Conservation (phyloP, 345 rosid species). For the Acer negundo region DNA sequence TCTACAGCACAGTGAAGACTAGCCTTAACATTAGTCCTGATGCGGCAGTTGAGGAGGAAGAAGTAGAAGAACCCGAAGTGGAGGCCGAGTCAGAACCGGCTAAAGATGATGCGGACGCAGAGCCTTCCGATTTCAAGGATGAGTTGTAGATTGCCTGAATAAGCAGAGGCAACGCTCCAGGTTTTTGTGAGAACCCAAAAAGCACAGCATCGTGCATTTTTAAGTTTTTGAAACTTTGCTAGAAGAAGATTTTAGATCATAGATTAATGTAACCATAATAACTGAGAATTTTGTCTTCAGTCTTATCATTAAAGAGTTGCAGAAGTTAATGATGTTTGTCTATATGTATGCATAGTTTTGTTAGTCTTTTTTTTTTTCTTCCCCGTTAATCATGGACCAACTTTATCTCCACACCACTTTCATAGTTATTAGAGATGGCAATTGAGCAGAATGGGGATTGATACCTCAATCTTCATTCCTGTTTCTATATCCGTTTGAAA, state of each 20-base stretch:
- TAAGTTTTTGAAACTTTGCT: constrained; percentile 2
- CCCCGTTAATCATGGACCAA: background rate
- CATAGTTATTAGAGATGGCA: too few species aligned
- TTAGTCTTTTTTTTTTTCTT: background rate
- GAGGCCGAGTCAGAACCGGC: constrained; percentile 41
- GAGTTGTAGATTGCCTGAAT: constrained; percentile 43
- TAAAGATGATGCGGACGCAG: constrained; percentile 29
- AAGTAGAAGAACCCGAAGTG: constrained; percentile 15
- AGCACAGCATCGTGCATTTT: constrained; percentile 20
- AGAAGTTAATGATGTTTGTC: constrained; percentile 6
- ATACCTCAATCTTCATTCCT: too few species aligned
- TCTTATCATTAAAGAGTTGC: constrained; percentile 3
- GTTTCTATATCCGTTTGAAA: too few species aligned
- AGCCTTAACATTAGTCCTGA: constrained; percentile 76
- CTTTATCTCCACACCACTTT: too few species aligned
- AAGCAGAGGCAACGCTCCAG: background rate
- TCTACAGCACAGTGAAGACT: constrained; percentile 75
- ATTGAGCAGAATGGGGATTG: too few species aligned
- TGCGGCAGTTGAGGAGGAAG: constrained; percentile 79
- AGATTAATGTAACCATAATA: constrained; percentile 24
- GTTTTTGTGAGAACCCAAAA: constrained; percentile 4
- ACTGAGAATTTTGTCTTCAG: constrained; percentile 24
- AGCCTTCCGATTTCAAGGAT: constrained; percentile 44
- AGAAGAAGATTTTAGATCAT: constrained; percentile 15
- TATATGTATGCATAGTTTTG: background rate